Conservation (phyloP, 495 filamentous ascomycete genomes). For the Trichoderma virens region DNA sequence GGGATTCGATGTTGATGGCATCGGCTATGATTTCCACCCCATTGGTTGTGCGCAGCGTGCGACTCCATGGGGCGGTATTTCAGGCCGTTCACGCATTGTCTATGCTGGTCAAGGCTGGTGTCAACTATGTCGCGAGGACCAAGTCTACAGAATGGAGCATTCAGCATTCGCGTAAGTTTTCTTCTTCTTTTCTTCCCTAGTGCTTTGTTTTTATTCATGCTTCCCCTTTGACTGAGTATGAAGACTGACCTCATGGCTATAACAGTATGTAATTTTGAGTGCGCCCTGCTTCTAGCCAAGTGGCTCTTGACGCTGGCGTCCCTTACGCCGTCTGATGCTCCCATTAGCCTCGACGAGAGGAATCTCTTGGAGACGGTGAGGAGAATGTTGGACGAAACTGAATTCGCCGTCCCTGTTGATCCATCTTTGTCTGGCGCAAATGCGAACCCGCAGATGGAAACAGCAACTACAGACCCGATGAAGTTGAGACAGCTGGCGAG, state of each 20-base stretch:
- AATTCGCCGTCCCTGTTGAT: constrained; percentile 55
- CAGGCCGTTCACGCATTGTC: constrained; percentile 64
- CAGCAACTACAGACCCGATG: constrained; percentile 34
- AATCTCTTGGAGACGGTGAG: constrained; percentile 59
- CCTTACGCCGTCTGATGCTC: constrained; percentile 34
- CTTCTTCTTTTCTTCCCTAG: neutral
- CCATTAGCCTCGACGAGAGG: constrained; percentile 49
- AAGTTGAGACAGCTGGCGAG: constrained; percentile 54
- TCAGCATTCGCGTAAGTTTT: constrained; percentile 51
- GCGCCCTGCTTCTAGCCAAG: constrained; percentile 56
- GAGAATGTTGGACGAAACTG: constrained; percentile 70
- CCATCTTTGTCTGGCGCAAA: constrained; percentile 34
- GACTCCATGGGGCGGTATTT: constrained; percentile 51
- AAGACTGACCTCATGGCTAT: neutral
- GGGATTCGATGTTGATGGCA: constrained; percentile 54
- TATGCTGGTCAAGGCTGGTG: constrained; percentile 59
- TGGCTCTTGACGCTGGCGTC: constrained; percentile 40
- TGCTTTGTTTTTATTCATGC: neutral
- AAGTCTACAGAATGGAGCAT: constrained; percentile 65
- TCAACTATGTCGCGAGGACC: constrained; percentile 60
- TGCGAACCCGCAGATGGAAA: constrained; percentile 26
- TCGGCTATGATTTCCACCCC: constrained; percentile 51
- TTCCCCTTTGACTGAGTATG: neutral
- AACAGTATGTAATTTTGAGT: constrained; percentile 59
- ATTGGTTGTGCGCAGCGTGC: constrained; percentile 47